These are phyloP conservation scores for Pseudomassariella vexata DNA, from an alignment of 2,329 filamentous ascomycete species.

Conservation along the genomic window DNA sequence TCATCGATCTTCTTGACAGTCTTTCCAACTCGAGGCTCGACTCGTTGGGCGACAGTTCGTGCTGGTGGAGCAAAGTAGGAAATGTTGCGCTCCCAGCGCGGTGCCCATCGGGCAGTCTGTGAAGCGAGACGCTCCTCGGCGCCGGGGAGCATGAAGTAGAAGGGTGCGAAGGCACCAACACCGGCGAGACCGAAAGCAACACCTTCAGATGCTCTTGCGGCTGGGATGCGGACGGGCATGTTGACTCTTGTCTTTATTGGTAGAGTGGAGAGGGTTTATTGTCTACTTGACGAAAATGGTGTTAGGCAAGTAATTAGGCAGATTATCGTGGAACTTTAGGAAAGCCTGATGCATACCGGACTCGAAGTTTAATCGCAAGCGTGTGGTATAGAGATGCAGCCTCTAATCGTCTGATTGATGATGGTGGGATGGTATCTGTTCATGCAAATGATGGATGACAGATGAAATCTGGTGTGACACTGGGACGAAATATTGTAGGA, in stretches of 20 bases:
- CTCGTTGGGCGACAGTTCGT: constrained; percentile 39
- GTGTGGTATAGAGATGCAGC: no score
- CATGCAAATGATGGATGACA: background rate
- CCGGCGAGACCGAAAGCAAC: constrained; percentile 49
- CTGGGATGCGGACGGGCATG: constrained; percentile 48
- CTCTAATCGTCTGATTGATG: constrained; percentile 6
- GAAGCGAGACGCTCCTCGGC: constrained; percentile 47
- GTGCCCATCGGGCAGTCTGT: constrained; percentile 53
- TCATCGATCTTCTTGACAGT: constrained; percentile 40
- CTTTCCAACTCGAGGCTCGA: constrained; percentile 40
- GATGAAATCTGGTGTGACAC: constrained; percentile 5
- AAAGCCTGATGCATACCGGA: no score
- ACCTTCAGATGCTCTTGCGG: constrained; percentile 41
- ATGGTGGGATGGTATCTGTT: constrained; percentile 6
- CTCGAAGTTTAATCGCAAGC: no score
- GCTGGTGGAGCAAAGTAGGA: constrained; percentile 44
- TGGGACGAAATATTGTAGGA: constrained; percentile 3
- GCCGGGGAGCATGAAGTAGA: constrained; percentile 52
- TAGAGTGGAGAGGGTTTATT: no score
- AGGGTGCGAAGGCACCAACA: constrained; percentile 46
- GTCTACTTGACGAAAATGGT: no score
- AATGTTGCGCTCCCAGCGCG: constrained; percentile 54
- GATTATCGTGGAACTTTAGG: no score
- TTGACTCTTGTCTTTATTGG: no score
- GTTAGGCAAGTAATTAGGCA: no score